Evolutionary conservation across 176 grass and related monocot species (phyloP), one percentile per base, ranked within the genome.

Genomic region (Avena sativa): DNA sequence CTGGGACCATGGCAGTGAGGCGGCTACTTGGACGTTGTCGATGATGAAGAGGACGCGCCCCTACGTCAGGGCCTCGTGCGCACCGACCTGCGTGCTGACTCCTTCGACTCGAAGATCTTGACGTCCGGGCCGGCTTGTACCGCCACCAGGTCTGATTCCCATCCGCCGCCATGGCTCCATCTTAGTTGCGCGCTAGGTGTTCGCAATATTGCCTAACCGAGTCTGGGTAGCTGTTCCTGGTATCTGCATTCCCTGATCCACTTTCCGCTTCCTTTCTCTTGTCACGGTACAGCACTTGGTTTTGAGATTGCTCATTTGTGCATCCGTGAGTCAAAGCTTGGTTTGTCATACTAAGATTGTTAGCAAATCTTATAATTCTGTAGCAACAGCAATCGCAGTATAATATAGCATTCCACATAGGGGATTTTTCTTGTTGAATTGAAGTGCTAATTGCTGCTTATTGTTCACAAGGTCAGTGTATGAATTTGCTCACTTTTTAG

Each of bases 71-170:
- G 85, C 74, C 92, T 98, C 78, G 80, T 98, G 71, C 90, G 96
- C 25, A 98, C 93, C 26, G 93, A 89, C 23, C 93, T 89, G 79
- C 92, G 93, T 26, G 84, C 91, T 55, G 96, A 98, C 80, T 98
- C 91, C 57, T 91, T 98, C 57, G 91, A 98, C 81, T 94, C 9
- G 96, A 98, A 82, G 96, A 90, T 52, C 90, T 95, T 55, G 91
- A 98, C 36, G 92, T 98, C 70, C 86, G 83, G 4, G 38, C 6
- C 71, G 93, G 96, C 16, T 68, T 91, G 75, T 79, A 91, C 59
- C 59, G 85, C 36, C 89, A 84, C 81, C 80, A 84, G 85, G 89
- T 91, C n/a, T 5, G 57, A 20, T 4, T 32, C 12, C 48, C 9
- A 13, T 8, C 70, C 15, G 0, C 0, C n/a, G 12, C 74, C 25